Evolutionary conservation across 2,329 filamentous ascomycete genomes (phyloP).

Genomic region (Colletotrichum tanaceti): DNA sequence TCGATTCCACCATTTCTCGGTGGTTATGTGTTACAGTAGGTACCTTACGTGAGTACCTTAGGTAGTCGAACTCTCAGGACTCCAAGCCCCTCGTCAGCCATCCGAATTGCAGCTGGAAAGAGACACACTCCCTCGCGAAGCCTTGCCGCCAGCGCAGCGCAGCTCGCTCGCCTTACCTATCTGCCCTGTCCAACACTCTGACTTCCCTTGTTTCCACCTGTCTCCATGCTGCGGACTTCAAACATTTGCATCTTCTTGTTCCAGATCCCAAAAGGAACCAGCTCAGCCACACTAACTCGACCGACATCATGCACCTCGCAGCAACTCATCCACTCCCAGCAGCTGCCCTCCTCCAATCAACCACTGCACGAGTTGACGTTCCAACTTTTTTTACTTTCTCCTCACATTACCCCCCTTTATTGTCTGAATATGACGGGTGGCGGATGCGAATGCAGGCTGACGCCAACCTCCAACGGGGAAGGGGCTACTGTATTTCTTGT

Average conservation of each 20-base stretch:
- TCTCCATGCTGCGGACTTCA: too few relatives aligned
- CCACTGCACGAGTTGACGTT: constrained; percentile 21
- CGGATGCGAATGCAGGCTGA: constrained; percentile 19
- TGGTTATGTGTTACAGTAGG: too few relatives aligned
- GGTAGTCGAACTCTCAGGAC: neutral
- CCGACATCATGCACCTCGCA: neutral
- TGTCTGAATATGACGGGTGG: constrained; percentile 9
- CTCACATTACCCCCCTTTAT: neutral
- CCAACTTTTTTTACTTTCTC: constrained; percentile 6
- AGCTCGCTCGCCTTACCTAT: neutral
- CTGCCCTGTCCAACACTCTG: too few relatives aligned
- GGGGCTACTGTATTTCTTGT: constrained; percentile 31
- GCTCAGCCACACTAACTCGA: constrained; percentile 7
- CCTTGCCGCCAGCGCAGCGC: constrained; percentile 5
- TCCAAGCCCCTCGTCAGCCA: neutral
- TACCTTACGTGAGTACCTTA: too few relatives aligned
- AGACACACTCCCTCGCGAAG: constrained; percentile 13
- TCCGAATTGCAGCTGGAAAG: constrained; percentile 4
- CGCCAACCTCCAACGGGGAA: constrained; percentile 12
- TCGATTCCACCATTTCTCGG: too few relatives aligned
- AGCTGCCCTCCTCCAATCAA: constrained; percentile 30
- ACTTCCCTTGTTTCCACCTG: too few relatives aligned
- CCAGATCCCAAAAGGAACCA: constrained; percentile 21
- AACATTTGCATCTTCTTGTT: constrained; percentile 5
- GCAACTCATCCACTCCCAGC: neutral